Percentiles rank a stretch among this genome's conserved stretches.
Conservation (phyloP, 768 basidiomycete species). For the Auriscalpium microsporum region DNA sequence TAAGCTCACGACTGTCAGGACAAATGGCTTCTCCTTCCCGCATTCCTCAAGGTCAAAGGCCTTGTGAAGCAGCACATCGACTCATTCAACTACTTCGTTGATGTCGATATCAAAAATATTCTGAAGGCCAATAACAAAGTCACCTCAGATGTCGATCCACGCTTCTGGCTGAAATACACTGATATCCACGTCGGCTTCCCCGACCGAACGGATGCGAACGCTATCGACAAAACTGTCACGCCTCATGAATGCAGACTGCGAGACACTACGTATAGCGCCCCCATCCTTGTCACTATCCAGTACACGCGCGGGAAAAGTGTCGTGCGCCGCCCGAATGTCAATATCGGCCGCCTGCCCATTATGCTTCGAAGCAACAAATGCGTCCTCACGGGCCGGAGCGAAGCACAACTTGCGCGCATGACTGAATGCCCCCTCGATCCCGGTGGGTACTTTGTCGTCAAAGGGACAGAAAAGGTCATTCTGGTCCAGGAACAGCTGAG, state of each 20-base stretch:
- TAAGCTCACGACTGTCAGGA: constrained; percentile 46
- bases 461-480: constrained; percentile 98
- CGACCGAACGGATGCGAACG: constrained; percentile 75
- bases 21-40: constrained; percentile 96
- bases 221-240: constrained; percentile 75
- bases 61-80: constrained; percentile 99
- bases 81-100: constrained; percentile 98
- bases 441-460: constrained; percentile 99
- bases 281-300: constrained; percentile 88
- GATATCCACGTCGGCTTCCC: constrained; percentile 93
- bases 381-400: constrained; percentile 68
- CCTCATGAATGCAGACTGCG: constrained; percentile 96
- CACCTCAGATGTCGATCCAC: constrained; percentile 93
- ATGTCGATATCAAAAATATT: constrained; percentile 95
- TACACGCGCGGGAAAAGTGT: constrained; percentile 90
- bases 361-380: constrained; percentile 97
- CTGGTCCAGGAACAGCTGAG: constrained; percentile 97
- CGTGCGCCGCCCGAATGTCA: constrained; percentile 73
- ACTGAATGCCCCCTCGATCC: constrained; percentile 96
- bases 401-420: constrained; percentile 86
- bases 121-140: constrained; percentile 89
- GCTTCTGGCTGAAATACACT: constrained; percentile 93
- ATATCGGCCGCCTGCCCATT: constrained; percentile 88
- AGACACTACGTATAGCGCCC: constrained; percentile 90
- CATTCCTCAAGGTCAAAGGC: constrained; percentile 95